phyloP scores from a whole-genome alignment of 1,284 basidiomycete genomes.

The Inonotus obliquus region DNA sequence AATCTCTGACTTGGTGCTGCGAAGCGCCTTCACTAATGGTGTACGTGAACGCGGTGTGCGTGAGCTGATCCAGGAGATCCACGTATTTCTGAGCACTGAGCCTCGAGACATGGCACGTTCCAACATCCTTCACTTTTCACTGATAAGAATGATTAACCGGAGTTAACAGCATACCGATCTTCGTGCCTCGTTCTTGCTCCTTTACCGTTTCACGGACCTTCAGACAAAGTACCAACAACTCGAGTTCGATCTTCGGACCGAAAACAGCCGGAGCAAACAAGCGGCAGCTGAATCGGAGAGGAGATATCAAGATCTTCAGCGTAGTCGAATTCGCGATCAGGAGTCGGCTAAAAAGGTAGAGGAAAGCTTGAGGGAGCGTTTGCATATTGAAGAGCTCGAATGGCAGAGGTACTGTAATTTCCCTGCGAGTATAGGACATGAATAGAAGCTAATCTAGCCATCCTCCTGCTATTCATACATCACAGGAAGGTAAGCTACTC shows the following conservation, averaged over 20 bases:
- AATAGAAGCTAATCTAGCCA: neutral
- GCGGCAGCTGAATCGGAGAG: conserved; percentile 5
- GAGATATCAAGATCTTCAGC: conserved; percentile 13
- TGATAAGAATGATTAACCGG: neutral
- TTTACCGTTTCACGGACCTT: conserved; percentile 15
- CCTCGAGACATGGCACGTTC: conserved; percentile 12
- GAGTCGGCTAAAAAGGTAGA: conserved; percentile 6
- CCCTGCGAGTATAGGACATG: neutral
- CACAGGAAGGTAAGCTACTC: conserved; percentile 9
- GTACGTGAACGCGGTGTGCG: conserved; percentile 8
- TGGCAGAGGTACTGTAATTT: conserved; percentile 13
- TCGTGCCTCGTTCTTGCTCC: conserved; percentile 13
- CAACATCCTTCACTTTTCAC: neutral
- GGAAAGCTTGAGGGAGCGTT: conserved; percentile 12
- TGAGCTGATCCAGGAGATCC: conserved; percentile 16
- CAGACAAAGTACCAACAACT: conserved; percentile 9
- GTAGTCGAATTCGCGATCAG: conserved; percentile 13
- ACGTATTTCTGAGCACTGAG: conserved; percentile 7
- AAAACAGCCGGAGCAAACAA: conserved; percentile 12
- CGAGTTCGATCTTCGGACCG: conserved; percentile 9
- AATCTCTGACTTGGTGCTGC: conserved; percentile 11
- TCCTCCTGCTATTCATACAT: neutral
- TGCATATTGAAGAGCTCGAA: conserved; percentile 14
- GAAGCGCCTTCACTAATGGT: conserved; percentile 6
- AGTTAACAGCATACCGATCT: conserved; percentile 8